These are phyloP conservation scores for Camellia granthamiana DNA, from an alignment of 148 eudicot species.

Conservation along the genomic window DNA sequence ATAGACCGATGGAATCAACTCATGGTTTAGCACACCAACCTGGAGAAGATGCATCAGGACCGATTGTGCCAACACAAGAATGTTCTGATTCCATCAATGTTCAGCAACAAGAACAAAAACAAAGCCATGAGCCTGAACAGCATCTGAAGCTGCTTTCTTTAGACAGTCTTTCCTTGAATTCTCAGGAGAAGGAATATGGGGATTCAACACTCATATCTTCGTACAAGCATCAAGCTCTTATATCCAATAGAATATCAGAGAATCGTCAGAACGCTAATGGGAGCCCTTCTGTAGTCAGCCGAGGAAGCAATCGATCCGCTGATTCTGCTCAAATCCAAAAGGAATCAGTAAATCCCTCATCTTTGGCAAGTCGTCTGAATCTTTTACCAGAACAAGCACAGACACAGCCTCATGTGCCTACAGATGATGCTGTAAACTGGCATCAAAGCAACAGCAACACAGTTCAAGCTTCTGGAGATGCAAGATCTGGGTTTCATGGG, in stretches of 20 bases:
- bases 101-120: constrained; percentile 17
- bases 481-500: constrained; percentile 26
- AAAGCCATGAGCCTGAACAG: constrained; percentile 23
- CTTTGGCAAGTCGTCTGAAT: constrained; percentile 23
- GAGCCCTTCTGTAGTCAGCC: constrained; percentile 23
- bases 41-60: constrained; percentile 22
- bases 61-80: constrained; percentile 22
- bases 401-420: constrained; percentile 15
- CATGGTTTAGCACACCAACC: constrained; percentile 17
- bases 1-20: constrained; percentile 24
- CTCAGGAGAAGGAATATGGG: constrained; percentile 34
- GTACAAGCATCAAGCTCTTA: constrained; percentile 19
- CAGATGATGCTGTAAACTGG: constrained; percentile 26
- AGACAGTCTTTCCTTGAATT: constrained; percentile 33
- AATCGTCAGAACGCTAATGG: constrained; percentile 16
- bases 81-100: constrained; percentile 17
- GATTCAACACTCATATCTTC: constrained; percentile 17
- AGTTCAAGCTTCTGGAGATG: constrained; percentile 21
- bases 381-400: constrained; percentile 20
- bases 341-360: constrained; percentile 22
- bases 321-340: constrained; percentile 26
- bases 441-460: constrained; percentile 12
- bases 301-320: constrained; percentile 24
- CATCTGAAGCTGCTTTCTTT: constrained; percentile 28
- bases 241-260: constrained; percentile 18